A percentile compares a stretch with the other conserved stretches of the same genome.
phyloP scores from a whole-genome alignment of 129 eudicot species.

The Apium graveolens region DNA sequence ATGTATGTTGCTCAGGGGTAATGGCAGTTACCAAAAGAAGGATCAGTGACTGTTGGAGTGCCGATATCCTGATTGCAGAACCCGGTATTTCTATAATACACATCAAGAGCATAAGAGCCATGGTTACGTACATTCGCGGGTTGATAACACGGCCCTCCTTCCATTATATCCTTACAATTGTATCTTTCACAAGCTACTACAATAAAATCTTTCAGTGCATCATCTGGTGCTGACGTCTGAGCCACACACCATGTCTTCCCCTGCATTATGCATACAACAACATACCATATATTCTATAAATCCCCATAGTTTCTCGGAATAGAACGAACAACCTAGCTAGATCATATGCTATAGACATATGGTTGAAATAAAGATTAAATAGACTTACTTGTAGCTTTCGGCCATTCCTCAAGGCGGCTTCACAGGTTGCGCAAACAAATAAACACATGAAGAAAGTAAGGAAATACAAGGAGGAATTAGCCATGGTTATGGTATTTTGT shows the following conservation, averaged over 20 bases:
- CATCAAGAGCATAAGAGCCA: background rate
- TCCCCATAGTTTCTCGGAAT: background rate
- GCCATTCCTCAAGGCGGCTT: background rate
- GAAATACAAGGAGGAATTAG: background rate
- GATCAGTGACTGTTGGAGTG: background rate
- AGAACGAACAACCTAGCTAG: background rate
- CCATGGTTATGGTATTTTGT: background rate
- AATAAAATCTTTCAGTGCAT: background rate
- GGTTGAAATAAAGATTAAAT: background rate
- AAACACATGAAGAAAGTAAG: background rate
- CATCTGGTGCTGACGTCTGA: background rate
- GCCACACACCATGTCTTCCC: conserved; percentile 1
- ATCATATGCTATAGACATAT: background rate
- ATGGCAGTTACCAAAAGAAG: conserved; percentile 3
- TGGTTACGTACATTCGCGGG: background rate
- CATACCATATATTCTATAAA: background rate
- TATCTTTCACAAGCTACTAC: background rate
- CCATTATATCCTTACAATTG: background rate
- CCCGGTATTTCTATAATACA: background rate
- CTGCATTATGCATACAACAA: background rate
- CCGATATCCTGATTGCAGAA: background rate
- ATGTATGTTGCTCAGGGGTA: background rate
- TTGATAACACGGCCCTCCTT: conserved; percentile 2
- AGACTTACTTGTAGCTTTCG: background rate
- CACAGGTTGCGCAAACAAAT: background rate